Base-by-base conservation (phyloP, 2,329 filamentous ascomycete genomes). In the Ambrosiella cleistominuta region DNA sequence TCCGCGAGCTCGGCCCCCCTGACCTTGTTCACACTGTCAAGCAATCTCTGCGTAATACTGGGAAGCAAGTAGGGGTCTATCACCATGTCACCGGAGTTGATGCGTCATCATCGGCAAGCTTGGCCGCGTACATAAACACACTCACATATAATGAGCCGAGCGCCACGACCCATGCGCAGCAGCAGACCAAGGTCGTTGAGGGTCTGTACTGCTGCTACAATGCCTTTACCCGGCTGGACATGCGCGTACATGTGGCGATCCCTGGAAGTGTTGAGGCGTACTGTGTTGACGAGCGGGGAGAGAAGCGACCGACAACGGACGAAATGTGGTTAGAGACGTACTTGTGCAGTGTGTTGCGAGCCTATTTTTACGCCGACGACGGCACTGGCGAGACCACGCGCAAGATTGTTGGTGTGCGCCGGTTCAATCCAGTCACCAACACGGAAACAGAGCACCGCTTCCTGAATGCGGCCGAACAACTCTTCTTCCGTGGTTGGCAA, bases 151-250 rank as follows among this genome's bases (percentile, higher is more conserved):
- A 85, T 63, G 86, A 91, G 57, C 50, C 51, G 12, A 82, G 85
- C 63, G 86, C 91, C 63, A 27, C 15, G 13, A 88, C 85, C 11
- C 77, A 76, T 58, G 75, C 76, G 61, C 70, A 69, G 61, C 70
- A 69, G 61, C 70, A 69, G 44, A 81, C 86, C 67, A 97, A 96
- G 73, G 93, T 97, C 60, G 85, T 89, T 7, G 93, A 94, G 63
- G 93, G 93, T 4, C 77, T 95, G 44, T 97, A 96, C 72, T 97
- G 93, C 72, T 98, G 93, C 72, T 98, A 98, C 78, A 98, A 98
- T 87, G 93, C 93, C 63, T 96, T 98, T 70, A 97, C 93, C 4
- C 82, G 94, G 63, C 78, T 97, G 57, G 93, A 98, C 67, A 98
- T 98, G 93, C 88, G 93, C 61, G 91, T 98, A 11, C 90, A 97